These are phyloP conservation scores for Colletotrichum scovillei DNA, from an alignment of 2,329 filamentous ascomycete species.

Conservation along the genomic window DNA sequence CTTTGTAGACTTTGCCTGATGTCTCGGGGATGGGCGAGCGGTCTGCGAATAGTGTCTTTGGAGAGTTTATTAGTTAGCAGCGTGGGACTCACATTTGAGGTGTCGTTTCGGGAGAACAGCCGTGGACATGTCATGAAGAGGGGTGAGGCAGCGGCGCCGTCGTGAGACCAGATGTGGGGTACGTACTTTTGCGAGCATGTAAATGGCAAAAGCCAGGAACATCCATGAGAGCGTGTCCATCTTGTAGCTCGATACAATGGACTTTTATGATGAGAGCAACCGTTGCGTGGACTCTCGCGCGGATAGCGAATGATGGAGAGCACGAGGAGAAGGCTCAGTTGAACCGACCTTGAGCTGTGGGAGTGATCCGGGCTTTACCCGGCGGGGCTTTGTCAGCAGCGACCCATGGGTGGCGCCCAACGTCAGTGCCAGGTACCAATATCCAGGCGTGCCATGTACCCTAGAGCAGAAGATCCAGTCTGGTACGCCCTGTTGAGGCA, in stretches of 20 bases:
- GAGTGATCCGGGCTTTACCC: neutral
- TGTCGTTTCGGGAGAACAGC: too few species aligned
- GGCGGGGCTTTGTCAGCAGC: neutral
- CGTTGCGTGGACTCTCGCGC: neutral
- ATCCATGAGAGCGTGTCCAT: conserved; percentile 12
- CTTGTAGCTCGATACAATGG: neutral
- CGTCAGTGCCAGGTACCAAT: too few species aligned
- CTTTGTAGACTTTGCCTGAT: conserved; percentile 50
- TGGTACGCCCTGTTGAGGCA: too few species aligned
- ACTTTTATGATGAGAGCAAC: neutral
- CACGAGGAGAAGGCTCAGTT: neutral
- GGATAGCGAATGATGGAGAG: neutral
- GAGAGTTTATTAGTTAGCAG: neutral
- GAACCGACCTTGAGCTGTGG: neutral
- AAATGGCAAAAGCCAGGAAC: conserved; percentile 6
- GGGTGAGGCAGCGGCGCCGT: neutral
- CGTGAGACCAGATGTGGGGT: neutral
- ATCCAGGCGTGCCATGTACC: too few species aligned
- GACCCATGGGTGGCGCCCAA: neutral
- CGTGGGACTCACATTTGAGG: too few species aligned
- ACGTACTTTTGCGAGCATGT: conserved; percentile 15
- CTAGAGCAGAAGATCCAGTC: too few species aligned
- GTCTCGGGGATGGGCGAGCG: conserved; percentile 52
- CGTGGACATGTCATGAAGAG: neutral
- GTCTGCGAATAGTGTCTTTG: conserved; percentile 38